A percentile compares a stretch with the other conserved stretches of the same genome.
phyloP scores from a whole-genome alignment of 371 early-diverging fungal species.

The Mucor indicus region DNA sequence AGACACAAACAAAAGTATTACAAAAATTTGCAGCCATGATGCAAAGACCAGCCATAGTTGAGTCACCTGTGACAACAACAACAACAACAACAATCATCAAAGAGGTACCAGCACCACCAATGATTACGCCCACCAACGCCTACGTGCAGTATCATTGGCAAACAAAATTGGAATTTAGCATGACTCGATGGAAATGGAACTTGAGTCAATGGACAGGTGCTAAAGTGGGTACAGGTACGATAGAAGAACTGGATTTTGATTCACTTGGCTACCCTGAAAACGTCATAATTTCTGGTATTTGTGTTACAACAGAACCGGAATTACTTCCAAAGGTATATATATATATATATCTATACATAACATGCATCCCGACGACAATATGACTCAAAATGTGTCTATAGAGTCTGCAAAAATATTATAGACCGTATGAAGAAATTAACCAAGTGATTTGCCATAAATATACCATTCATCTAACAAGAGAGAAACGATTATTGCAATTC shows the following conservation, averaged over 20 bases:
- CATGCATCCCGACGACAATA: background rate
- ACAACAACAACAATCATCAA: constrained; percentile 3
- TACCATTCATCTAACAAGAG: constrained; percentile 5
- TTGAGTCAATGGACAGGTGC: constrained; percentile 20
- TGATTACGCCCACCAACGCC: background rate
- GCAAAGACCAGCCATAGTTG: background rate
- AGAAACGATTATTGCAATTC: constrained; percentile 8
- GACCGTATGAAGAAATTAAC: background rate
- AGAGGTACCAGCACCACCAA: background rate
- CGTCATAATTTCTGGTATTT: constrained; percentile 18
- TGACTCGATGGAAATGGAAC: constrained; percentile 16
- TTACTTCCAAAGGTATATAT: constrained; percentile 27
- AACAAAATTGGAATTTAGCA: constrained; percentile 13
- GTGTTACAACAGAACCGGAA: constrained; percentile 26
- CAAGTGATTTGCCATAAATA: constrained; percentile 16
- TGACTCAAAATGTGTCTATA: background rate
- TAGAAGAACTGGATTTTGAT: constrained; percentile 21
- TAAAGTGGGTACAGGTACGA: constrained; percentile 16
- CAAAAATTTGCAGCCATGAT: constrained; percentile 7
- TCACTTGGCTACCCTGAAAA: constrained; percentile 13
- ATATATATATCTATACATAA: background rate
- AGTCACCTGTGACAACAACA: background rate
- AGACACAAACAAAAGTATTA: constrained; percentile 7
- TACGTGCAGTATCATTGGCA: too few species aligned
- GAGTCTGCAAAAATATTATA: constrained; percentile 17